Percentiles rank a stretch among this genome's conserved stretches.
These are phyloP conservation scores for Peronospora belbahrii DNA, from an alignment of 352 stramenopile genomes.

Conservation along the genomic window DNA sequence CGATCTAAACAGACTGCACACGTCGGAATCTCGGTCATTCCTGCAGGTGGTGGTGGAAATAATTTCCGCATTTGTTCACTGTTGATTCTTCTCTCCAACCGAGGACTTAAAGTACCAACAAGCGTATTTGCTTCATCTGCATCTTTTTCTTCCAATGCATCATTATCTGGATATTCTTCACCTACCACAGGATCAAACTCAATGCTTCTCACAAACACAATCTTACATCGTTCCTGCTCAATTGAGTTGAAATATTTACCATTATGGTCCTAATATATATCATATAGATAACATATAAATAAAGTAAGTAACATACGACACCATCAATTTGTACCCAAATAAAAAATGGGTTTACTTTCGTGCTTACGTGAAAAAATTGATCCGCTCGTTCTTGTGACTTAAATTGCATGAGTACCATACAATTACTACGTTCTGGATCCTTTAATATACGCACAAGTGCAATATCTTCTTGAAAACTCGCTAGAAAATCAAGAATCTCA, in stretches of 20 bases:
- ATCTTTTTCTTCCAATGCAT: conserved; percentile 22
- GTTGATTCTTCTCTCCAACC: conserved; percentile 20
- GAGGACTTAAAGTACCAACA: conserved; percentile 5
- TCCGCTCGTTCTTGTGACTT: conserved; percentile 66
- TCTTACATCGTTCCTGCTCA: conserved; percentile 83
- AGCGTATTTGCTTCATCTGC: conserved; percentile 5
- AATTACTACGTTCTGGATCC: conserved; percentile 74
- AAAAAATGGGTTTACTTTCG: too few relatives aligned
- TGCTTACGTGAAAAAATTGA: conserved; percentile 73
- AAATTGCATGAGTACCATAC: conserved; percentile 84
- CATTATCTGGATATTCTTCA: conserved; percentile 10
- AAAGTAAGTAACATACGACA: not conserved
- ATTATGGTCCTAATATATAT: conserved; percentile 60
- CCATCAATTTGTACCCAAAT: too few relatives aligned
- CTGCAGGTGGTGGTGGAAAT: conserved; percentile 51
- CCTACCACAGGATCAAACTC: conserved; percentile 63
- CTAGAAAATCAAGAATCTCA: conserved; percentile 79
- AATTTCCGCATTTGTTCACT: conserved; percentile 31
- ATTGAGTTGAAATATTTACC: conserved; percentile 90
- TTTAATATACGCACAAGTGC: conserved; percentile 73
- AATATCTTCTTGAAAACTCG: conserved; percentile 65
- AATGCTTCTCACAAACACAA: conserved; percentile 86
- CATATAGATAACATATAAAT: conserved; percentile 3
- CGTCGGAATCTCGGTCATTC: conserved; percentile 84
- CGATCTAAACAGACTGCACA: conserved; percentile 90